Percentiles rank a stretch among this genome's conserved stretches.
Conservation (phyloP, 139 green algal species). For the Medakamo hakoo region DNA sequence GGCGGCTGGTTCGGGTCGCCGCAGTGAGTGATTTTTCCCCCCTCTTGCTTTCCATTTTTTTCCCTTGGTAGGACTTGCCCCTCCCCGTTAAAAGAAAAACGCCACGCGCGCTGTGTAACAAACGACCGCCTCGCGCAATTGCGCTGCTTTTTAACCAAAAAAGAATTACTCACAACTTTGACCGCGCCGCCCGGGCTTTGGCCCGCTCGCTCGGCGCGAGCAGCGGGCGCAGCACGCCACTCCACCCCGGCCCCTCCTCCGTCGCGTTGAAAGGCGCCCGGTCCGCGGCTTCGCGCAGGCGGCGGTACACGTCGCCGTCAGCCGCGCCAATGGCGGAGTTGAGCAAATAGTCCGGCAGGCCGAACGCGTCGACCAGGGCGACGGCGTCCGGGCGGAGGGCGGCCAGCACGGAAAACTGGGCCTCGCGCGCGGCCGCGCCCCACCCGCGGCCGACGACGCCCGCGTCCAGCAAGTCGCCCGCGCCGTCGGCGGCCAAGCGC, state of each 20-base stretch:
- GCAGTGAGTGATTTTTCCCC: no score
- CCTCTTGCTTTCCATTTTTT: not conserved
- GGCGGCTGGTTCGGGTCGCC: no score
- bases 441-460: not conserved
- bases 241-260: conserved; percentile 64
- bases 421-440: no score
- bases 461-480: conserved; percentile 48
- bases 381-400: conserved; percentile 65
- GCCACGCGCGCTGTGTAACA: no score
- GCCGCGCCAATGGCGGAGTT: conserved; percentile 52
- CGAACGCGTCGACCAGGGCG: conserved; percentile 67
- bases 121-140: no score
- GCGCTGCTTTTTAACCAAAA: no score
- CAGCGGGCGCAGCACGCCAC: conserved; percentile 45
- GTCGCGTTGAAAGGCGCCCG: conserved; percentile 65
- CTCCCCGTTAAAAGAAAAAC: no score
- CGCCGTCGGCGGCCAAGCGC: conserved; percentile 22
- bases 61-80: no score
- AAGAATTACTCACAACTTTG: not conserved
- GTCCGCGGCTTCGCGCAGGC: conserved; percentile 57
- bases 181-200: not conserved
- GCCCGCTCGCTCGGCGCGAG: conserved; percentile 13
- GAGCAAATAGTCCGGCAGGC: conserved; percentile 62
- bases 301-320: conserved; percentile 69
- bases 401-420: not conserved